Percentiles rank a stretch among this genome's conserved stretches.
These are phyloP conservation scores for Colletotrichum sp. DNA, from an alignment of 2,329 filamentous ascomycete genomes.

Conservation along the genomic window DNA sequence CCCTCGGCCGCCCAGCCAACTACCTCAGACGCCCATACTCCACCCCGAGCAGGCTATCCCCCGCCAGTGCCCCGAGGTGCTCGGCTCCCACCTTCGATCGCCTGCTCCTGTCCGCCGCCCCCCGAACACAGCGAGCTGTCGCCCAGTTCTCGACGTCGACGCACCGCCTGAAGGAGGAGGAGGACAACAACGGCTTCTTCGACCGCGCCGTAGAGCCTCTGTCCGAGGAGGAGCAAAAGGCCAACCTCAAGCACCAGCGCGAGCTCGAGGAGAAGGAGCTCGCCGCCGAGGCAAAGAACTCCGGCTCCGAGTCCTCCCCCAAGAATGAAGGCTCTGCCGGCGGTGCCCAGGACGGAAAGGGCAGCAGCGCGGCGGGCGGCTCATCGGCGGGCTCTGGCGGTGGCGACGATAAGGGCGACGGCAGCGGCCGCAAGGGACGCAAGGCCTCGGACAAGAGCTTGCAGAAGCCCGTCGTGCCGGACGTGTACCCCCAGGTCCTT, in stretches of 20 bases:
- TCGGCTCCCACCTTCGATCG: slow-evolving; percentile 31
- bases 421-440: slow-evolving; percentile 70
- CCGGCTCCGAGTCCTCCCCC: slow-evolving; percentile 49
- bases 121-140: slow-evolving; percentile 29
- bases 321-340: slow-evolving; percentile 43
- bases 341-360: slow-evolving; percentile 56
- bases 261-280: slow-evolving; percentile 52
- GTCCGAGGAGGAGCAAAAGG: slow-evolving; percentile 58
- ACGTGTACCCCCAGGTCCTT: slow-evolving; percentile 97
- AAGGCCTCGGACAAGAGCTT: slow-evolving; percentile 76
- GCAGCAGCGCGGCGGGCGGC: slow-evolving; percentile 61
- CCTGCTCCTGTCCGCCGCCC: slow-evolving; percentile 33
- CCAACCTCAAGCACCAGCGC: slow-evolving; percentile 52
- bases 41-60: slow-evolving; percentile 21
- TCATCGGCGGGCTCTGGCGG: slow-evolving; percentile 53
- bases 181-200: slow-evolving; percentile 53
- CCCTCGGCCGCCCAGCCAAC: slow-evolving; percentile 39
- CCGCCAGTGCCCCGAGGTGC: slow-evolving; percentile 15
- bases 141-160: slow-evolving; percentile 42
- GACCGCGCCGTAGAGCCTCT: slow-evolving; percentile 55
- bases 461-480: slow-evolving; percentile 87
- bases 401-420: slow-evolving; percentile 50
- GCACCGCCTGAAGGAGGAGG: slow-evolving; percentile 38
- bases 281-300: slow-evolving; percentile 46
- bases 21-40: slow-evolving; percentile 29